Evolutionary conservation across 768 basidiomycete species (phyloP), one percentile per base, ranked within the genome.

Genomic region (Obba rivulosa): DNA sequence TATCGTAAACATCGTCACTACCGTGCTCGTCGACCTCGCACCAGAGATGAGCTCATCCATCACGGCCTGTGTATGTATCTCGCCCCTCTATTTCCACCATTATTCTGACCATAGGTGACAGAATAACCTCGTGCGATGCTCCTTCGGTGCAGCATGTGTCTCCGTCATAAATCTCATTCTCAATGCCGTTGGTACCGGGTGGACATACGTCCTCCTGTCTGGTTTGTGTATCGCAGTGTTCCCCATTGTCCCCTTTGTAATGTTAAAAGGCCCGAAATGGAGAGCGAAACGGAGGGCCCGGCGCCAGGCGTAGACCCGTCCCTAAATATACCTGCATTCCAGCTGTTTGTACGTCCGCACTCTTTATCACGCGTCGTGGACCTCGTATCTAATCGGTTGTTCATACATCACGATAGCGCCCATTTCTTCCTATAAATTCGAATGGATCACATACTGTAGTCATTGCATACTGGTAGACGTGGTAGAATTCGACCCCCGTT

Each of bases 41-140:
- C 85, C 85, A 3, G 55, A 61, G 0, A 81, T 83, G 48, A 74
- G 83, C 34, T 83, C 84, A 10, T 79, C 84, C 7, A 73, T 85
- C 7, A 85, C 82, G 1, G 85, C 84, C 42, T 87, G 85, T 46
- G 85, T 87, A 61, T 56, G 83, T 74, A 11, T 16, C n/a, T n/a
- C n/a, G 41, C 2, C 17, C 17, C 3, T 14, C 3, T n/a, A 20
- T 28, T 34, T 8, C n/a, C 28, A 31, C 13, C 28, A 13, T 8
- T 46, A 14, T 2, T 45, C 2, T 47, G 35, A 39, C 39, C 37
- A 17, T 20, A 40, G 2, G 18, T 28, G 18, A 38, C 56, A 89
- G 87, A 87, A 83, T 60, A 88, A 87, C 53, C 64, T 87, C 18
- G 73, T 85, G 13, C 79, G 85, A 28, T 86, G 85, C 59, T 69